phyloP scores from a whole-genome alignment of 1,284 basidiomycete species.

The Pisolithus thermaeus region DNA sequence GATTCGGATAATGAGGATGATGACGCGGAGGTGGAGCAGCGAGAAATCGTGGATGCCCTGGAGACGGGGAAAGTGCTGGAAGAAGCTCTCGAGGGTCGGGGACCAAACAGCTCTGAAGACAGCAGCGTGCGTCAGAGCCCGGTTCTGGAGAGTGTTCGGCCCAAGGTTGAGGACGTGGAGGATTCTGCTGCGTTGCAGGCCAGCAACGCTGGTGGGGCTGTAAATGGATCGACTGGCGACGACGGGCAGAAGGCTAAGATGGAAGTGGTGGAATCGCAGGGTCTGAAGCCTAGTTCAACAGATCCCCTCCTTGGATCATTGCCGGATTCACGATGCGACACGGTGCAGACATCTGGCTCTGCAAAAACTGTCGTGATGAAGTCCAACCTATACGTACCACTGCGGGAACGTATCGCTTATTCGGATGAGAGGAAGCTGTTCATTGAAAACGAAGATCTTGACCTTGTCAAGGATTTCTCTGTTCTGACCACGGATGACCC shows the following conservation, averaged over 20 bases:
- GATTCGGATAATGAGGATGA: constrained; percentile 59
- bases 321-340: constrained; percentile 31
- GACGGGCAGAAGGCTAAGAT: constrained; percentile 20
- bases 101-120: constrained; percentile 20
- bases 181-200: constrained; percentile 44
- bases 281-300: constrained; percentile 36
- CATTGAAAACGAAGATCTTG: constrained; percentile 46
- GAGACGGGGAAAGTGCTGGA: constrained; percentile 44
- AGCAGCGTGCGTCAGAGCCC: constrained; percentile 27
- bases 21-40: constrained; percentile 49
- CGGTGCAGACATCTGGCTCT: constrained; percentile 23
- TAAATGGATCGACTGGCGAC: constrained; percentile 27
- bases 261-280: constrained; percentile 20
- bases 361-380: constrained; percentile 35
- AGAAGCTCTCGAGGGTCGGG: constrained; percentile 43
- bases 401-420: constrained; percentile 57
- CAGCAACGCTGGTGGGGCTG: constrained; percentile 17
- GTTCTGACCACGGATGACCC: constrained; percentile 35
- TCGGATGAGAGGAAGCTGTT: constrained; percentile 54
- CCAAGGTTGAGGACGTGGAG: constrained; percentile 62
- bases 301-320: constrained; percentile 50
- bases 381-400: constrained; percentile 42
- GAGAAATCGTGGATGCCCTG: constrained; percentile 52
- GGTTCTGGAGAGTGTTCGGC: constrained; percentile 32
- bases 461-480: constrained; percentile 34